Evolutionary conservation across 352 stramenopile species (phyloP).

Genomic region (Blastocystis sp.): DNA sequence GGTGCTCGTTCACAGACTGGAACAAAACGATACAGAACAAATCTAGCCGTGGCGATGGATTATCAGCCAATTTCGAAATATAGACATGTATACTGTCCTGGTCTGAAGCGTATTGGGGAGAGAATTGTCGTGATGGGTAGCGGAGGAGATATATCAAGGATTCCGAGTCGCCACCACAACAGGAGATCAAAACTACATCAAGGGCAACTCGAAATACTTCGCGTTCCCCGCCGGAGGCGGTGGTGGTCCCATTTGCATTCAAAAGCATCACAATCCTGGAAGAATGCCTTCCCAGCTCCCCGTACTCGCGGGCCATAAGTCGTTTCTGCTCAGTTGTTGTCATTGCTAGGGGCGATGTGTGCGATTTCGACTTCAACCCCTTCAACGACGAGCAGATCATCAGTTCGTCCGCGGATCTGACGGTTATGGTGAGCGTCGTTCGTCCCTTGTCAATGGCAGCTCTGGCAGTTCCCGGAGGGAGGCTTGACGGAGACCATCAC

Average conservation of each 20-base stretch:
- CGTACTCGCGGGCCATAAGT: slow-evolving; percentile 89
- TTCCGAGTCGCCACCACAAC: slow-evolving; percentile 90
- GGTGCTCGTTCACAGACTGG: not conserved
- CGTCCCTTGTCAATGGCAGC: slow-evolving; percentile 80
- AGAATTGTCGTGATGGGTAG: slow-evolving; percentile 8
- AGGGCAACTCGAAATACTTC: slow-evolving; percentile 99
- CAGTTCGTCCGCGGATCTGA: slow-evolving; percentile 37
- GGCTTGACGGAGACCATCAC: slow-evolving; percentile 87
- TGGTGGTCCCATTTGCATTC: slow-evolving; percentile 75
- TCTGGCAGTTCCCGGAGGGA: slow-evolving; percentile 91
- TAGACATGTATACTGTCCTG: slow-evolving; percentile 65
- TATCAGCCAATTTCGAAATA: slow-evolving; percentile 58
- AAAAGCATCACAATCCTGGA: slow-evolving; percentile 69
- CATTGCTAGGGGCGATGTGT: slow-evolving; percentile 75
- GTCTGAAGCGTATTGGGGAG: slow-evolving; percentile 13
- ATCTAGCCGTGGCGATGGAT: slow-evolving; percentile 17
- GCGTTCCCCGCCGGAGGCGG: slow-evolving; percentile 86
- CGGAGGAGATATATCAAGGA: slow-evolving; percentile 71
- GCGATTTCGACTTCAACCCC: slow-evolving; percentile 99
- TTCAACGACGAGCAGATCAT: slow-evolving; percentile 84
- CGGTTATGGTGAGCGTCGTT: not conserved
- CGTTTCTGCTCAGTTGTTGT: slow-evolving; percentile 71
- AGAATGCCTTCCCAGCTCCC: slow-evolving; percentile 74
- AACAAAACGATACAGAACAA: not conserved
- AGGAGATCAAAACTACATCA: slow-evolving; percentile 99